phyloP scores from a whole-genome alignment of 345 rosid species.

The Eucalyptus erythrocorys region DNA sequence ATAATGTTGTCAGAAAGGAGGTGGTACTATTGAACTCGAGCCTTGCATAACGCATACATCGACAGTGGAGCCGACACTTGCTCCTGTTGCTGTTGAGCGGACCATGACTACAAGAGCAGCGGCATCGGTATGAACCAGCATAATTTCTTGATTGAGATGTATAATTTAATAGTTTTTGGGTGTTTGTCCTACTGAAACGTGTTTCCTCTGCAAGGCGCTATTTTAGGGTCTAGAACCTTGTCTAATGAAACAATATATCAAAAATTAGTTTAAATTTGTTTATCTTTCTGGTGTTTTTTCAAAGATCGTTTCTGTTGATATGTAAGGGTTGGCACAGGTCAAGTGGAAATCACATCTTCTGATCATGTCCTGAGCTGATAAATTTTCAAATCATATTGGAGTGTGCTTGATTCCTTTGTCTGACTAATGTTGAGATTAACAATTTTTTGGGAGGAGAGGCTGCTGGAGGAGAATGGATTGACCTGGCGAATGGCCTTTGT shows the following conservation, averaged over 20 bases:
- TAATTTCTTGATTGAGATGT: neutral
- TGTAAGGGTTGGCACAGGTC: neutral
- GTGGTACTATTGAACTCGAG: slow-evolving; percentile 91
- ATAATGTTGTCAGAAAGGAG: slow-evolving; percentile 63
- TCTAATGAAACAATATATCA: neutral
- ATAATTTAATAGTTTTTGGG: neutral
- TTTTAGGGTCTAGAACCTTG: neutral
- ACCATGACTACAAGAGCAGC: slow-evolving; percentile 99
- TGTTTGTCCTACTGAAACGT: neutral
- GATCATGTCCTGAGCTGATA: neutral
- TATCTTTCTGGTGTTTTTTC: neutral
- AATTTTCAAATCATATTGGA: neutral
- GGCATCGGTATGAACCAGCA: slow-evolving; percentile 61
- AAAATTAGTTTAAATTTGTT: neutral
- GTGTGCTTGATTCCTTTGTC: neutral
- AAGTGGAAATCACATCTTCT: neutral
- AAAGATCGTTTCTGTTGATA: neutral
- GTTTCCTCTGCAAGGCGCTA: neutral
- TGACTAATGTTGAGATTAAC: neutral
- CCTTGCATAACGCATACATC: slow-evolving; percentile 95
- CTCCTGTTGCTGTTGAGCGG: slow-evolving; percentile 97
- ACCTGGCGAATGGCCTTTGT: neutral
- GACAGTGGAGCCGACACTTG: slow-evolving; percentile 95
- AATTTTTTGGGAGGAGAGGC: neutral
- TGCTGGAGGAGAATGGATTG: neutral